These are phyloP conservation scores for Vanilla planifolia DNA, from an alignment of 106 monocot genomes.

Conservation along the genomic window DNA sequence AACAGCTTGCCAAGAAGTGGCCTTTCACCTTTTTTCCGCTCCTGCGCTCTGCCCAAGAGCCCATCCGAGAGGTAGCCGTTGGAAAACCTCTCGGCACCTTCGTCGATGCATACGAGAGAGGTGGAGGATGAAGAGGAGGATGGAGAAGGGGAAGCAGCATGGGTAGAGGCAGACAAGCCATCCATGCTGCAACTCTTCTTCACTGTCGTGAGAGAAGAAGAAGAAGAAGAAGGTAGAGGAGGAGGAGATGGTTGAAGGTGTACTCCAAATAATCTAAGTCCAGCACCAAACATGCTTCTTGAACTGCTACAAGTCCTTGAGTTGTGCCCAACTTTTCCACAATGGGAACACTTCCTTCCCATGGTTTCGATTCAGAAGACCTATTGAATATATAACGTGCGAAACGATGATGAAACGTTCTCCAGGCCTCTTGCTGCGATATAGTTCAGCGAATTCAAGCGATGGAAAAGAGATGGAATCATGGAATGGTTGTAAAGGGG, in stretches of 20 bases:
- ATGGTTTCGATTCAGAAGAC: too few relatives aligned
- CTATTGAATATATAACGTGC: too few relatives aligned
- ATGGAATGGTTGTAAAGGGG: too few relatives aligned
- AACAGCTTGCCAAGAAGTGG: too few relatives aligned
- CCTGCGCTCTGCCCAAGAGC: conserved; percentile 54
- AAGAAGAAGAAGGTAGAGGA: conserved; percentile 2
- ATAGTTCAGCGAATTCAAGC: too few relatives aligned
- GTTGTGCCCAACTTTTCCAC: conserved; percentile 30
- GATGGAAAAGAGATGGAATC: too few relatives aligned
- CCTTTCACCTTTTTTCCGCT: conserved; percentile 41
- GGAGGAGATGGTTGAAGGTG: conserved; percentile 13
- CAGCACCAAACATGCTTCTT: neutral
- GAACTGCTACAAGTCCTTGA: conserved; percentile 24
- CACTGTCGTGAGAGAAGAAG: neutral
- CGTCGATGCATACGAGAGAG: conserved; percentile 43
- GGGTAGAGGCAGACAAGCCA: conserved; percentile 11
- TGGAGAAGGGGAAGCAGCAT: conserved; percentile 6
- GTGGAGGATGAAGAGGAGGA: conserved; percentile 22
- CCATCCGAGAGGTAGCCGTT: conserved; percentile 36
- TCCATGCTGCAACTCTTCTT: conserved; percentile 31
- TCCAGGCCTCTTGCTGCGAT: too few relatives aligned
- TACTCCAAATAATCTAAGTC: conserved; percentile 26
- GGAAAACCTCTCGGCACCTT: conserved; percentile 23
- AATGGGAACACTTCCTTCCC: conserved; percentile 32
- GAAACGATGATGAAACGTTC: too few relatives aligned